Conservation (phyloP, 768 basidiomycete species). For the Mycena pura region DNA sequence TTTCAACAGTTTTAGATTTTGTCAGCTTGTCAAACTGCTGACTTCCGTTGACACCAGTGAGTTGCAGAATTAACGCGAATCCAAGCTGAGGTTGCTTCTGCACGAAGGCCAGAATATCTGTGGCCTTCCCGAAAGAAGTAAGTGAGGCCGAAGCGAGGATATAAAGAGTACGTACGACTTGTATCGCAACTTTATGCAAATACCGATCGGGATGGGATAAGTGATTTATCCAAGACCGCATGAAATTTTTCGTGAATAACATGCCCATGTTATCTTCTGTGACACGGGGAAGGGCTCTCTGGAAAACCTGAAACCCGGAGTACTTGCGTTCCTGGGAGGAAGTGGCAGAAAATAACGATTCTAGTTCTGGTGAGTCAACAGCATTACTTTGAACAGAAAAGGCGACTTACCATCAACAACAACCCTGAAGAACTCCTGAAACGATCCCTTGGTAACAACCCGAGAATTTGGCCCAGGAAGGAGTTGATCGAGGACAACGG, state of each 20-base stretch:
- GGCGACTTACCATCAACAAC: conserved; percentile 85
- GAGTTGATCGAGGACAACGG: conserved; percentile 77
- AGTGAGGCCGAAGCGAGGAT: neutral
- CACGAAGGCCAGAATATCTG: conserved; percentile 77
- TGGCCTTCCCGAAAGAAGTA: conserved; percentile 53
- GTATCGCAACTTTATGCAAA: conserved; percentile 86
- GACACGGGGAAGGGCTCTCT: conserved; percentile 75
- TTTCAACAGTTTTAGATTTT: conserved; percentile 91
- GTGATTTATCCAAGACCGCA: conserved; percentile 97
- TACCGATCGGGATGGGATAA: conserved; percentile 87
- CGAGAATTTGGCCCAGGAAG: conserved; percentile 55
- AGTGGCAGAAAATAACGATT: conserved; percentile 84
- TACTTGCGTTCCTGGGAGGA: conserved; percentile 90
- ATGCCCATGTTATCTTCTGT: conserved; percentile 73
- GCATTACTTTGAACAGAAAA: neutral
- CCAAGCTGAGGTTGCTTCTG: conserved; percentile 79
- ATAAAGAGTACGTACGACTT: conserved; percentile 63
- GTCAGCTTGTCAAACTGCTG: conserved; percentile 92
- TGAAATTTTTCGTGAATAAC: conserved; percentile 93
- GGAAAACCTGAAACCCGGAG: conserved; percentile 95
- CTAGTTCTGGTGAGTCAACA: conserved; percentile 47
- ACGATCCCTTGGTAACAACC: conserved; percentile 60
- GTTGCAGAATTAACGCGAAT: conserved; percentile 82
- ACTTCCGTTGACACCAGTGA: conserved; percentile 84
- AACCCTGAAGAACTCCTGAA: conserved; percentile 90